phyloP scores from a whole-genome alignment of 1,284 basidiomycete species.

The Chalciporus sp. region DNA sequence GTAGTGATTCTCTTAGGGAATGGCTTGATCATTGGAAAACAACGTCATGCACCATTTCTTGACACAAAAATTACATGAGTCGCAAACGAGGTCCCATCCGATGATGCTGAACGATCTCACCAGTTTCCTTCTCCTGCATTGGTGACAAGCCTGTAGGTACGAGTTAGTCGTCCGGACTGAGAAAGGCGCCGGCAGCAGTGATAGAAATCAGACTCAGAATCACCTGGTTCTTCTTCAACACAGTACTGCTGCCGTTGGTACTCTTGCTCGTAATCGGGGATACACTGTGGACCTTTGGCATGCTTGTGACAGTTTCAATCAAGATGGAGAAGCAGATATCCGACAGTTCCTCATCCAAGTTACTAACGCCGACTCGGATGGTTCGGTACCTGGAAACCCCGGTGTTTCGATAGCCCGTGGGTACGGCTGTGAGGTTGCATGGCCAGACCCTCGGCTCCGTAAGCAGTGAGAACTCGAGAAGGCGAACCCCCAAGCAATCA shows the following conservation, averaged over 20 bases:
- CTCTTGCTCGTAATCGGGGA: slow-evolving; percentile 8
- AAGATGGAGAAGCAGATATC: background rate
- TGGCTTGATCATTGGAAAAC: slow-evolving; percentile 7
- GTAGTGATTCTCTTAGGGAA: slow-evolving; percentile 8
- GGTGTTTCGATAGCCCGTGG: no score
- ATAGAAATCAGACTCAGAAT: slow-evolving; percentile 19
- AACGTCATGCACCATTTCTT: slow-evolving; percentile 62
- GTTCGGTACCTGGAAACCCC: background rate
- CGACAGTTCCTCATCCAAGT: background rate
- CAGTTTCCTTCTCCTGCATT: slow-evolving; percentile 73
- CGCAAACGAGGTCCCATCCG: background rate
- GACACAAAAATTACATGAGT: background rate
- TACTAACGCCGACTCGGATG: background rate
- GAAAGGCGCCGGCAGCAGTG: background rate
- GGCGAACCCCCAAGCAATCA: background rate
- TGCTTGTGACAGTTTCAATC: slow-evolving; percentile 4
- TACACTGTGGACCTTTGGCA: slow-evolving; percentile 24
- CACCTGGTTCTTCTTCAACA: slow-evolving; percentile 64
- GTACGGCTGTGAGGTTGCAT: no score
- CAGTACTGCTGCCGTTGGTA: slow-evolving; percentile 21
- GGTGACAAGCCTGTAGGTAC: slow-evolving; percentile 34
- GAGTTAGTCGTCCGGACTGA: background rate
- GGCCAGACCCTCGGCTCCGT: no score
- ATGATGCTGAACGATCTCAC: slow-evolving; percentile 43
- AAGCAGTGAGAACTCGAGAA: background rate